Evolutionary conservation across 2,329 filamentous ascomycete genomes (phyloP), one percentile per base, ranked within the genome.

Genomic region (Colletotrichum sp.): DNA sequence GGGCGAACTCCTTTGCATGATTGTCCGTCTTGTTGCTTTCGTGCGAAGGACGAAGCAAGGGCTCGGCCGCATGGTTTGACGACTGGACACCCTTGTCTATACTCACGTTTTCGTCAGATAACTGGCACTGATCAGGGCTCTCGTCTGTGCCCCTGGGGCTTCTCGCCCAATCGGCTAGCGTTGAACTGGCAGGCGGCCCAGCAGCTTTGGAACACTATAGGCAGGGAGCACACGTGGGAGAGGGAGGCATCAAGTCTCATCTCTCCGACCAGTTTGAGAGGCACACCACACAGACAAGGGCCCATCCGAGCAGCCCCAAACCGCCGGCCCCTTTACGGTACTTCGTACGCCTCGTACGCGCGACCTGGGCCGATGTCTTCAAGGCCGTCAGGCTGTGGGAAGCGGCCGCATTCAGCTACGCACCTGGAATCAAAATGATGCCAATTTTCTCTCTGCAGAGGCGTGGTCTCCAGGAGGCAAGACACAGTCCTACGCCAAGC

Each of bases 171-270:
- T 73, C 57, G 55, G 26, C 44, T 65, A 64, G 63, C 59, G n/a
- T 73, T 13, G 64, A n/a, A n/a, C 30, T 63, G 44, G 21, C 44
- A 10, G 70, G 39, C 21, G 57, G 69, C 59, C 66, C 28, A 52
- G 18, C 12, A 68, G 39, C 39, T 66, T 57, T 49, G 57, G 72
- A 76, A 65, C 70, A 76, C 30, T 69, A 26, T 73, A 24, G 64
- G 39, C 69, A 76, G 73, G 70, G 69, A 36, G 57, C 30, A 69
- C 70, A 73, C 73, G 73, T 73, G 73, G 73, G 26, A 73, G 64
- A 62, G 15, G 39, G 63, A 57, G 55, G 21, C 69, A 67, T 69
- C 59, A 60, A 69, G 63, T 69, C 63, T 73, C 34, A 69, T 57
- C 70, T 65, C 59, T 52, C 32, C n/a, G 62, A 60, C 52, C 60